phyloP scores from a whole-genome alignment of 73 alveolate species.

The Tetrahymena malaccensis region DNA sequence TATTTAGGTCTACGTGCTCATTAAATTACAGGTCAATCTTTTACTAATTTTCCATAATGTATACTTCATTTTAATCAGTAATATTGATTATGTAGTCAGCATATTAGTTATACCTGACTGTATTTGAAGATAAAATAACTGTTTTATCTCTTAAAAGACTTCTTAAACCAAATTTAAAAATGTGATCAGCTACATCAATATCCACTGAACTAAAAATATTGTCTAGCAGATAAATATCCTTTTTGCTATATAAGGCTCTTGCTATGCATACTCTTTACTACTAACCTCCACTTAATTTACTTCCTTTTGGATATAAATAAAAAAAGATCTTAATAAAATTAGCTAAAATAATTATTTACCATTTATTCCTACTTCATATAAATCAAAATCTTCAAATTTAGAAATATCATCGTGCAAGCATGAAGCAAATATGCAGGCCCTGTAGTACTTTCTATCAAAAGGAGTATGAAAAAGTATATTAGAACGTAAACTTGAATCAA shows the following conservation, averaged over 20 bases:
- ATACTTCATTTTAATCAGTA: slow-evolving; percentile 2
- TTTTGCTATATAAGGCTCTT: slow-evolving; percentile 67
- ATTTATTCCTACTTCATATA: slow-evolving; percentile 53
- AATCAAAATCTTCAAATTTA: slow-evolving; percentile 56
- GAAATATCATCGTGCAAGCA: slow-evolving; percentile 62
- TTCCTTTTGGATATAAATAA: slow-evolving; percentile 55
- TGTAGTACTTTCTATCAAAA: slow-evolving; percentile 61
- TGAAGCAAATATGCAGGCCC: slow-evolving; percentile 54
- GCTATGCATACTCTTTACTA: slow-evolving; percentile 74
- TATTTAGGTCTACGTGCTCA: slow-evolving; percentile 5
- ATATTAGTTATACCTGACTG: slow-evolving; percentile 6
- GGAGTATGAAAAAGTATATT: slow-evolving; percentile 67
- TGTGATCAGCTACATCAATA: slow-evolving; percentile 61
- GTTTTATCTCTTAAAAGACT: slow-evolving; percentile 57
- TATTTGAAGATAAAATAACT: slow-evolving; percentile 58
- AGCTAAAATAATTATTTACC: neutral
- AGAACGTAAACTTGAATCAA: slow-evolving; percentile 72
- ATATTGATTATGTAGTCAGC: slow-evolving; percentile 22
- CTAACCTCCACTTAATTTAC: slow-evolving; percentile 80
- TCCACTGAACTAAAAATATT: slow-evolving; percentile 81
- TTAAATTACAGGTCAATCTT: slow-evolving; percentile 53
- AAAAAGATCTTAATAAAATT: neutral
- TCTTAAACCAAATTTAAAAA: slow-evolving; percentile 58
- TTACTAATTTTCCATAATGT: slow-evolving; percentile 45
- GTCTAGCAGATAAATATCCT: slow-evolving; percentile 73